A percentile compares a stretch with the other conserved stretches of the same genome.
Evolutionary conservation across 495 filamentous ascomycete species (phyloP).

Genomic region (Podospora bellae-mahoneyi): DNA sequence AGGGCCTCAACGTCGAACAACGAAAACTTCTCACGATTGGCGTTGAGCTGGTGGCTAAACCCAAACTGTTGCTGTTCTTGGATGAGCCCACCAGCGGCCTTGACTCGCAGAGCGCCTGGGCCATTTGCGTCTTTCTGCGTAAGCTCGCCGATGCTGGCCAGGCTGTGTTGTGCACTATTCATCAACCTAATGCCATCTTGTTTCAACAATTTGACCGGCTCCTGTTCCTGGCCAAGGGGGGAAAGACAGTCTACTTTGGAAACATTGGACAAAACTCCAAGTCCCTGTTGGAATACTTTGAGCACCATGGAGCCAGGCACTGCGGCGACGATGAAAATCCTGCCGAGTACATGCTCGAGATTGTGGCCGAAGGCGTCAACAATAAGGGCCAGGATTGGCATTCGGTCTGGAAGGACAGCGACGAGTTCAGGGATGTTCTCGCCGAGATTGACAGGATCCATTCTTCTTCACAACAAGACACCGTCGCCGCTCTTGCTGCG

Average conservation of each 20-base stretch:
- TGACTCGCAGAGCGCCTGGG: slow-evolving; percentile 78
- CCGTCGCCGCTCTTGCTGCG: neutral
- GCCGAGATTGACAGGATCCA: slow-evolving; percentile 55
- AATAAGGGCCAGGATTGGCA: slow-evolving; percentile 69
- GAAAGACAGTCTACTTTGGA: slow-evolving; percentile 67
- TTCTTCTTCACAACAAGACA: neutral
- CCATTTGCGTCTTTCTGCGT: slow-evolving; percentile 77
- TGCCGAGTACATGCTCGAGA: slow-evolving; percentile 89
- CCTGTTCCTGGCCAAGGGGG: slow-evolving; percentile 62
- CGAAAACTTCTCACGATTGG: slow-evolving; percentile 76
- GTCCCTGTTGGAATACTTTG: slow-evolving; percentile 43
- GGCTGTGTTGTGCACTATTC: slow-evolving; percentile 70
- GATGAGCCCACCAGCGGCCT: slow-evolving; percentile 81
- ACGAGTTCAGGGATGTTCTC: slow-evolving; percentile 57
- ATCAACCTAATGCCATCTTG: slow-evolving; percentile 69
- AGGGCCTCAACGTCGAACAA: slow-evolving; percentile 51
- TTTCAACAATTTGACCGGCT: slow-evolving; percentile 74
- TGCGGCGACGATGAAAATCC: slow-evolving; percentile 64
- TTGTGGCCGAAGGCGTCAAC: slow-evolving; percentile 61
- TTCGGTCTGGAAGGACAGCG: slow-evolving; percentile 66
- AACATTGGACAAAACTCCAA: slow-evolving; percentile 45
- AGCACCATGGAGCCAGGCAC: slow-evolving; percentile 65
- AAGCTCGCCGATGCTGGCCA: slow-evolving; percentile 78
- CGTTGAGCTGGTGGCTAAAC: slow-evolving; percentile 87
- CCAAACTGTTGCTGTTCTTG: slow-evolving; percentile 68